Evolutionary conservation across 1,284 basidiomycete species (phyloP), one percentile per base, ranked within the genome.

Genomic region (Rhodotorula sp.): DNA sequence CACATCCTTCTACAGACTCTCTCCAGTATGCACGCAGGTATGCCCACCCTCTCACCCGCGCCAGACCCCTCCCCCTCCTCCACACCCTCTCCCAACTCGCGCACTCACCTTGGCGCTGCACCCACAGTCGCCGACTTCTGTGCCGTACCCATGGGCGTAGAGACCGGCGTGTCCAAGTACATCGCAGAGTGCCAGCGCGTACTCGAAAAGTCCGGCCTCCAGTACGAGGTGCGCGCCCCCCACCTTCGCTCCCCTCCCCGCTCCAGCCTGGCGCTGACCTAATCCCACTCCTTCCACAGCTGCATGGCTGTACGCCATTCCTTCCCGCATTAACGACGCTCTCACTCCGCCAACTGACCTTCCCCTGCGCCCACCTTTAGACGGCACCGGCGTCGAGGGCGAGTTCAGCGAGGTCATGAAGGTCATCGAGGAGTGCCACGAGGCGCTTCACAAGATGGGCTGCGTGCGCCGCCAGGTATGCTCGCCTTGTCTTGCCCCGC

Each of bases 381-480:
- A 77, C 46, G 76, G 76, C 6, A 70, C 69, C 13, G 73, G 69
- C 21, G 34, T 77, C 25, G 61, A 70, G 37, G 76, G 71, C 37
- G 76, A 77, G 64, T 75, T 60, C 56, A n/a, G 86, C 44, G 84
- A 88, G 68, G 94, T 97, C 13, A 82, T 80, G 76, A 77, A 66
- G 77, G 90, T 89, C 1, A 92, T 93, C 69, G 89, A 92, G 72
- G 91, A 90, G 70, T 95, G 93, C 79, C 94, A 97, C 80, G 86
- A 86, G 32, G 94, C 93, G 0, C 90, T 96, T 0, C 94, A 96
- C 78, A 87, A 86, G 15, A 79, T 83, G 78, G 82, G 82, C 67
- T 63, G 62, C 62, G 62, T 63, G 29, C n/a, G 62, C 46, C 13
- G 6, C n/a, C 34, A n/a, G n/a, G n/a, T n/a, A n/a, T n/a, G 17